A percentile compares a stretch with the other conserved stretches of the same genome.
Conservation (phyloP, 345 rosid species). For the Pistacia integerrima region DNA sequence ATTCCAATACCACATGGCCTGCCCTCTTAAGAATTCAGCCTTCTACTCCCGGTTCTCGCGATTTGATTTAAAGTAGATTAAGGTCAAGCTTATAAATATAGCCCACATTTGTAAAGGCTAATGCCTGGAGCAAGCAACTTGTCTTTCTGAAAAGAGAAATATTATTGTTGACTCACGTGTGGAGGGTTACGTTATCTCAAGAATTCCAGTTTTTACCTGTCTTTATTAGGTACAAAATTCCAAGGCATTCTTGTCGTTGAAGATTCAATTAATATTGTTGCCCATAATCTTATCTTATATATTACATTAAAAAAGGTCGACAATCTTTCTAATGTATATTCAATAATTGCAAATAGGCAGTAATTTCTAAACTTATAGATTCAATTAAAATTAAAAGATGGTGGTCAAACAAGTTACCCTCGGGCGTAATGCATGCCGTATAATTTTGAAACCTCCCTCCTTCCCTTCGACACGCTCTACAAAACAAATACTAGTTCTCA, state of each 20-base stretch:
- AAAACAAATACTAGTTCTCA: background rate
- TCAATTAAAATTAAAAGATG: background rate
- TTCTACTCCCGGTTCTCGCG: too few species aligned
- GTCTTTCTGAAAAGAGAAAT: too few species aligned
- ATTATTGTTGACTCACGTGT: too few species aligned
- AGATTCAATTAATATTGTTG: conserved; percentile 11
- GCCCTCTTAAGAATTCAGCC: background rate
- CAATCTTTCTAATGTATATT: too few species aligned
- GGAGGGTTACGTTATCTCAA: too few species aligned
- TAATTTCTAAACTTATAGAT: too few species aligned
- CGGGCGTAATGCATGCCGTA: conserved; percentile 48
- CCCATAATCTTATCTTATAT: background rate
- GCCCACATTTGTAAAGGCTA: too few species aligned
- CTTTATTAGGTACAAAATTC: conserved; percentile 9
- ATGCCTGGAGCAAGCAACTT: too few species aligned
- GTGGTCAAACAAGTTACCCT: conserved; percentile 25
- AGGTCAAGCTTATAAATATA: too few species aligned
- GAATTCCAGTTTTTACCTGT: background rate
- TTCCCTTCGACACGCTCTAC: conserved; percentile 15
- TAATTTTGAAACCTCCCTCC: conserved; percentile 32
- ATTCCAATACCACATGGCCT: too few species aligned
- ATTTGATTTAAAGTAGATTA: too few species aligned
- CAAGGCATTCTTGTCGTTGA: conserved; percentile 33
- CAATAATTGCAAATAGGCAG: too few species aligned
- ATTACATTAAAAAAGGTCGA: background rate